Conservation (phyloP, 352 stramenopile genomes). For the Peronosclerospora sorghi region DNA sequence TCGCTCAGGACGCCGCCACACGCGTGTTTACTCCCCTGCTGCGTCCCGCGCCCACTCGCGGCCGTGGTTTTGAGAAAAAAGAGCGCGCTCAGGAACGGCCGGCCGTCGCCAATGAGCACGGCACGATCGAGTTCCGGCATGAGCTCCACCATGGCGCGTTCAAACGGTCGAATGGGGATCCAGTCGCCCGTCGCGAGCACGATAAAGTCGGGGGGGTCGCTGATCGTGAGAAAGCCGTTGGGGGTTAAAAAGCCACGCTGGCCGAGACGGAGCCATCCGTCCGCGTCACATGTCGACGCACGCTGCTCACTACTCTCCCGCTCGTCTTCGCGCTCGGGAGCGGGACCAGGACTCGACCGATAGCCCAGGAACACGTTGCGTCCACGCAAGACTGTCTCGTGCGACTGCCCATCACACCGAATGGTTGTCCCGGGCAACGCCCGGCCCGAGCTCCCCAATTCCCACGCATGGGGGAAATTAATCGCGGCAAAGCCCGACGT, state of each 20-base stretch:
- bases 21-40: conserved; percentile 10
- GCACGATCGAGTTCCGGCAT: conserved; percentile 53
- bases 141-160: too few species aligned
- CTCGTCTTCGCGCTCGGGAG: too few species aligned
- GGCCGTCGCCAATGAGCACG: conserved; percentile 58
- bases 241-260: conserved; percentile 57
- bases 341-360: conserved; percentile 24
- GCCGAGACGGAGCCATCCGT: conserved; percentile 46
- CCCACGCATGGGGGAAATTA: too few species aligned
- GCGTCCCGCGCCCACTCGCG: conserved; percentile 2
- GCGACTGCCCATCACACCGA: conserved; percentile 45
- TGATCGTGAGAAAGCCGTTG: conserved; percentile 64
- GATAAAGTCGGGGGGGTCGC: conserved; percentile 53
- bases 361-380: conserved; percentile 71
- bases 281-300: conserved; percentile 7
- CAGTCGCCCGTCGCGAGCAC: conserved; percentile 68
- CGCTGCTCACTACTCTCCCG: conserved; percentile 13
- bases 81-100: conserved; percentile 58
- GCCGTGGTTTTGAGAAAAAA: conserved; percentile 62
- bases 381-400: conserved; percentile 51
- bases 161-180: conserved; percentile 45
- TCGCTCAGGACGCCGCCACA: conserved; percentile 25
- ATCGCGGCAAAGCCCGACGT: conserved; percentile 55
- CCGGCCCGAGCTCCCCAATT: conserved; percentile 56
- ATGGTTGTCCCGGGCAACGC: conserved; percentile 46